These are phyloP conservation scores for Grigorovia transvaalensis DNA, from an alignment of 805 yeast genomes.

Conservation along the genomic window DNA sequence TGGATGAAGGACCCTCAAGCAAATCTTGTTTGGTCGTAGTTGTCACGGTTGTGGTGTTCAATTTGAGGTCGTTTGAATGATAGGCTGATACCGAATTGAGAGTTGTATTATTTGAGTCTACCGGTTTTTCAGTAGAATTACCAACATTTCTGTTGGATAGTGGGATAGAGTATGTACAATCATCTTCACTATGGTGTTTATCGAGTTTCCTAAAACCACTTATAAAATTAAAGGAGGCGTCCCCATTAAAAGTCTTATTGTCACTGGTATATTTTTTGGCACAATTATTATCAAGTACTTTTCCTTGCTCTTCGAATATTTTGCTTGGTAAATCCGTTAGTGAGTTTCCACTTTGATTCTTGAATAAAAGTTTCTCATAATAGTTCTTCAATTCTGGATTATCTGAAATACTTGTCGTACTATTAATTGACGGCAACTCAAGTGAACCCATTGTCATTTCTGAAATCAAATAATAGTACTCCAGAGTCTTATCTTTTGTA, in stretches of 20 bases:
- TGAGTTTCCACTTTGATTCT: constrained; percentile 26
- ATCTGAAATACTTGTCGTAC: constrained; percentile 28
- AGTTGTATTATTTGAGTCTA: not conserved
- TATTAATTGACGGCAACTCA: constrained; percentile 26
- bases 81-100: not conserved
- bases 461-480: not conserved
- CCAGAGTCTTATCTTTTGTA: no score
- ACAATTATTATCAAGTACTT: not conserved
- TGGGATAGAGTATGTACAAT: not conserved
- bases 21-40: not conserved
- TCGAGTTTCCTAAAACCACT: constrained; percentile 13
- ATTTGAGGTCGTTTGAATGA: not conserved
- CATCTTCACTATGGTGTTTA: not conserved
- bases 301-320: not conserved
- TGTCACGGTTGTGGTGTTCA: not conserved
- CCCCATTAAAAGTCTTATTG: not conserved
- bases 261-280: not conserved
- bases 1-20: not conserved
- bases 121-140: not conserved
- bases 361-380: constrained; percentile 26
- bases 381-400: constrained; percentile 25
- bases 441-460: constrained; percentile 3
- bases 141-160: not conserved
- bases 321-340: constrained; percentile 24
- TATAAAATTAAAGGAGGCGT: constrained; percentile 14